A percentile compares a stretch with the other conserved stretches of the same genome.
Evolutionary conservation across 169 alveolate species (phyloP).

Genomic region (Plasmodium cynomolgi): DNA sequence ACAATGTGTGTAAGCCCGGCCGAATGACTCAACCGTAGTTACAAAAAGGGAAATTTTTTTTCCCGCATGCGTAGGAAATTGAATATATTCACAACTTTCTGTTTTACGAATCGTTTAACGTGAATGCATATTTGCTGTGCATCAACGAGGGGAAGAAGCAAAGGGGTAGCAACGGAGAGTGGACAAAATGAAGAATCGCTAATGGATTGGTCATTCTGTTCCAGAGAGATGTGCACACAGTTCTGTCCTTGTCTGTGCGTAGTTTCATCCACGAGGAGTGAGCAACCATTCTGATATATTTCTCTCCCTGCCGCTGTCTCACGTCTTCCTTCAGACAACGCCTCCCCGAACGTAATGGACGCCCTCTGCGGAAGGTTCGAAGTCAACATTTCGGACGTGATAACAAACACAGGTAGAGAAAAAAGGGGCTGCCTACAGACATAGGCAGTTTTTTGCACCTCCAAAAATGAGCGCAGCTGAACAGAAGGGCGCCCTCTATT

Average conservation of each 20-base stretch:
- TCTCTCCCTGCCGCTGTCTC: not conserved
- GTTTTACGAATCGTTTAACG: constrained; percentile 32
- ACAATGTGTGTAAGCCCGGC: not conserved
- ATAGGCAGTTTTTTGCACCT: not conserved
- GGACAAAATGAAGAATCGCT: not conserved
- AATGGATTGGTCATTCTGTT: not conserved
- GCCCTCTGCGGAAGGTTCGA: constrained; percentile 29
- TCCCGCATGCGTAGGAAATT: constrained; percentile 14
- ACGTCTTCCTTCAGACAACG: not conserved
- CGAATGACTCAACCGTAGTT: not conserved
- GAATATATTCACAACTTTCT: constrained; percentile 64
- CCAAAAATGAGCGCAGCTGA: not conserved
- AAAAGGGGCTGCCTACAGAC: not conserved
- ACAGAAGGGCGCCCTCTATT: not conserved
- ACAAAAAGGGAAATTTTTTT: not conserved
- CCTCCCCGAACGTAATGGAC: constrained; percentile 1
- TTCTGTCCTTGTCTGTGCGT: not conserved
- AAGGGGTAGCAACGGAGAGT: constrained; percentile 11
- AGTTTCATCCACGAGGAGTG: not conserved
- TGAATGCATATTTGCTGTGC: constrained; percentile 49
- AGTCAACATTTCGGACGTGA: constrained; percentile 37
- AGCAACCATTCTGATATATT: not conserved
- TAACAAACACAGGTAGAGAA: constrained; percentile 34
- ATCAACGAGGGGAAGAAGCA: constrained; percentile 26
- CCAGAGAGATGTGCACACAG: not conserved